phyloP scores from a whole-genome alignment of 768 basidiomycete species.

The Holtermannia corniformis region DNA sequence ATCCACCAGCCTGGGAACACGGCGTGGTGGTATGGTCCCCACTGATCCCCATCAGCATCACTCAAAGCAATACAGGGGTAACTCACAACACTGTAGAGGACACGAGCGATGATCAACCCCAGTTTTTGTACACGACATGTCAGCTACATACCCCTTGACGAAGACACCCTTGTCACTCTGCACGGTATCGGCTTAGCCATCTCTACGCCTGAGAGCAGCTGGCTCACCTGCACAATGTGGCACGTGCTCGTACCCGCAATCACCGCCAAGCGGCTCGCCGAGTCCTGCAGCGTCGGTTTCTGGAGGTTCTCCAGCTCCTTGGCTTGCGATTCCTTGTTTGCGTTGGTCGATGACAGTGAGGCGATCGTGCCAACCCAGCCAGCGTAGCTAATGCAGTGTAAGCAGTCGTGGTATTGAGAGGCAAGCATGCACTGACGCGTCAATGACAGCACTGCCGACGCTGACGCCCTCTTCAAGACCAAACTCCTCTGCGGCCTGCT shows the following conservation, averaged over 20 bases:
- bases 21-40: conserved; percentile 54
- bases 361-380: conserved; percentile 97
- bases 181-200: no score
- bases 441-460: conserved; percentile 89
- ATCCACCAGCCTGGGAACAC: conserved; percentile 96
- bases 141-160: conserved; percentile 61
- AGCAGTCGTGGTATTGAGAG: not conserved
- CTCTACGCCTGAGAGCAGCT: not conserved
- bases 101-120: not conserved
- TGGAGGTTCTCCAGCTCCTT: conserved; percentile 45
- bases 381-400: conserved; percentile 50
- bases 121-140: not conserved
- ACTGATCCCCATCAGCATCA: conserved; percentile 20
- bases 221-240: conserved; percentile 83
- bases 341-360: conserved; percentile 49
- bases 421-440: conserved; percentile 55
- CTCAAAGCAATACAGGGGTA: not conserved
- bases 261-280: conserved; percentile 71
- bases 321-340: conserved; percentile 43
- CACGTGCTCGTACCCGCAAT: conserved; percentile 96
- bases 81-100: conserved; percentile 17
- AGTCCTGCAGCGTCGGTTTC: conserved; percentile 62
- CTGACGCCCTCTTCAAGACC: conserved; percentile 77
- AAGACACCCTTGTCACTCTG: conserved; percentile 74
- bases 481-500: conserved; percentile 68